These are phyloP conservation scores for Rhizomucor miehei DNA, from an alignment of 371 early-diverging fungal genomes.

Conservation along the genomic window DNA sequence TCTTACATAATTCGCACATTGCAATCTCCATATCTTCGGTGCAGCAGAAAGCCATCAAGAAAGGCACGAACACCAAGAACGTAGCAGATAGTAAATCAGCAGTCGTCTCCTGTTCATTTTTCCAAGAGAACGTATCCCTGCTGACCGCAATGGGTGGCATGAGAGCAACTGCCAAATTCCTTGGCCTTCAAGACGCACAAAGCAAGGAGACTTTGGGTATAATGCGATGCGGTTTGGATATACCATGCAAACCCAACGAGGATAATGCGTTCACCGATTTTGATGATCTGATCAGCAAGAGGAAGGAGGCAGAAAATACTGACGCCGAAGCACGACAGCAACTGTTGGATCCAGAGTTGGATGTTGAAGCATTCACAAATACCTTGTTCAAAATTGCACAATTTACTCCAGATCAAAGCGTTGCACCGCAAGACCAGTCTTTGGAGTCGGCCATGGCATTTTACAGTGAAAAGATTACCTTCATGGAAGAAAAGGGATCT, in stretches of 20 bases:
- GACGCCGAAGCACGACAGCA: slow-evolving; percentile 17
- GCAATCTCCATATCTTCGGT: slow-evolving; percentile 36
- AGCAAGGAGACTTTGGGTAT: slow-evolving; percentile 11
- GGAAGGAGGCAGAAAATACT: slow-evolving; percentile 25
- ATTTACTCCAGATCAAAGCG: not conserved
- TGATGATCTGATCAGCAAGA: slow-evolving; percentile 24
- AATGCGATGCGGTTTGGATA: slow-evolving; percentile 37
- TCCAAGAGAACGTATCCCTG: slow-evolving; percentile 64
- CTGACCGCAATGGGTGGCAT: slow-evolving; percentile 66
- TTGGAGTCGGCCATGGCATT: not conserved
- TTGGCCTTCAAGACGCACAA: slow-evolving; percentile 31
- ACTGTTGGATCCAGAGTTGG: slow-evolving; percentile 17
- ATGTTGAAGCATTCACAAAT: slow-evolving; percentile 25
- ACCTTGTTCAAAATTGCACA: slow-evolving; percentile 20
- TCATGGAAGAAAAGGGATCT: not conserved
- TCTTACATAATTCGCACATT: slow-evolving; percentile 38
- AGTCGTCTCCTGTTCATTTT: slow-evolving; percentile 56
- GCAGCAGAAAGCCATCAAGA: slow-evolving; percentile 14
- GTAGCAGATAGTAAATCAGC: slow-evolving; percentile 47
- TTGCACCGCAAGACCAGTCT: slow-evolving; percentile 3
- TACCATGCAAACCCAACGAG: slow-evolving; percentile 10
- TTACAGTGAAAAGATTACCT: not conserved
- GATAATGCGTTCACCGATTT: slow-evolving; percentile 13
- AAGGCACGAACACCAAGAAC: slow-evolving; percentile 28
- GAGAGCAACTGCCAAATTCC: slow-evolving; percentile 49